Base-by-base conservation (phyloP, 1,284 basidiomycete genomes). In the Boletus sp. region DNA sequence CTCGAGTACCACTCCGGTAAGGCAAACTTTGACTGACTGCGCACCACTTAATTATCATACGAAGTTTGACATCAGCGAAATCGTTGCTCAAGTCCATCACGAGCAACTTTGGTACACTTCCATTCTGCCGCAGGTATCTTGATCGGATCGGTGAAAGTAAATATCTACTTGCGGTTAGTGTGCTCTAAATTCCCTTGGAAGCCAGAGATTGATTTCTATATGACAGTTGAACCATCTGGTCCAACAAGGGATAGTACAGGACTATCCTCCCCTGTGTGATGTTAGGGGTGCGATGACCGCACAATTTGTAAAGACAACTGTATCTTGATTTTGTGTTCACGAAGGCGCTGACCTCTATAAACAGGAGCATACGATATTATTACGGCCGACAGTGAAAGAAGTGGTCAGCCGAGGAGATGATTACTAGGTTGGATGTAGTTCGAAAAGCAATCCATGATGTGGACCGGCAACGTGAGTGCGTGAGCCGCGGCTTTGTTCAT, bases 231-330 rank as follows among this genome's bases (percentile, higher is more conserved):
- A 94, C 62, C 83, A 95, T 57, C 75, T 99, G 16, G 94, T 99
- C 16, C 73, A 80, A 46, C 84, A 93, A 70, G 90, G 88, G 2
- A 82, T 98, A 49, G 93, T 99, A 0, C 81, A 86, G 59, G 91
- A 88, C 57, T 98, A 99, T 69, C 96, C 93, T n/a, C 96, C 96
- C 1, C 74, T 99, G 16, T 84, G 81, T 54, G 95, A 99, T 61
- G 74, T 78, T 44, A 73, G 69, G 32, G 84, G 91, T 22, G 80
- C 84, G 5, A 94, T 94, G 91, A 96, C 94, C 1, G 94, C 94
- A 4, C 94, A 96, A 77, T 95, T 88, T 67, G 91, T 91, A 60
- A 59, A 85, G 76, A 14, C 17, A n/a, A 39, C 8, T 35, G 23
- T 10, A 2, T 35, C 39, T 48, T 38, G 46, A 27, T 32, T 36